phyloP scores from a whole-genome alignment of 345 rosid species.

The Linum trigynum region DNA sequence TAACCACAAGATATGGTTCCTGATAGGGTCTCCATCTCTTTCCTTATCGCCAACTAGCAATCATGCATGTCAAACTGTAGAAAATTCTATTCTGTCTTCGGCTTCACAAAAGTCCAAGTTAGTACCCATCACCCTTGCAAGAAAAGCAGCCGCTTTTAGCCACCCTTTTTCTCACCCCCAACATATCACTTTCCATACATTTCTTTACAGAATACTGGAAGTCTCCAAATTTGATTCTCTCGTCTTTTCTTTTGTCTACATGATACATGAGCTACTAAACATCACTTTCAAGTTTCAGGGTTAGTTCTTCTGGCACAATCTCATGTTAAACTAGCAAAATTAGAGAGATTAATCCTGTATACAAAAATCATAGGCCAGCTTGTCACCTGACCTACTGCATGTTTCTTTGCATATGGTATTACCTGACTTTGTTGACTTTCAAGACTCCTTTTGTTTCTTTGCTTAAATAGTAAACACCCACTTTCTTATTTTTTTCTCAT shows the following conservation, averaged over 20 bases:
- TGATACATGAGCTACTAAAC: no score
- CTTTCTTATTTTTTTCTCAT: no score
- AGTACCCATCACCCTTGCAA: background rate
- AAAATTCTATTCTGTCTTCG: background rate
- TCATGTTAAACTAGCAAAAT: no score
- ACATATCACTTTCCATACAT: background rate
- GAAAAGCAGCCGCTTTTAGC: background rate
- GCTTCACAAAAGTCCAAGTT: slow-evolving; percentile 1
- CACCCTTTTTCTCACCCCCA: background rate
- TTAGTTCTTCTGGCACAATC: no score
- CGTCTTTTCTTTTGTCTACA: background rate
- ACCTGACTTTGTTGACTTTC: no score
- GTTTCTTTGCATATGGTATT: no score
- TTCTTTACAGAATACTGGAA: background rate
- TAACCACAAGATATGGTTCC: background rate
- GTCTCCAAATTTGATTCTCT: background rate
- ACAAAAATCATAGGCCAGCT: background rate
- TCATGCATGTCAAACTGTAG: background rate
- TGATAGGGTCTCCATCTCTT: background rate
- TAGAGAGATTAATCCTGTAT: no score
- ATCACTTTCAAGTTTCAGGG: no score
- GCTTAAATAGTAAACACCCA: no score
- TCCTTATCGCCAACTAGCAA: background rate
- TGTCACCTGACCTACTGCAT: background rate
- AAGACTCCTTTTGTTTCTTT: no score